Evolutionary conservation across 2,329 filamentous ascomycete species (phyloP).

Genomic region (Epichloe bromicola): DNA sequence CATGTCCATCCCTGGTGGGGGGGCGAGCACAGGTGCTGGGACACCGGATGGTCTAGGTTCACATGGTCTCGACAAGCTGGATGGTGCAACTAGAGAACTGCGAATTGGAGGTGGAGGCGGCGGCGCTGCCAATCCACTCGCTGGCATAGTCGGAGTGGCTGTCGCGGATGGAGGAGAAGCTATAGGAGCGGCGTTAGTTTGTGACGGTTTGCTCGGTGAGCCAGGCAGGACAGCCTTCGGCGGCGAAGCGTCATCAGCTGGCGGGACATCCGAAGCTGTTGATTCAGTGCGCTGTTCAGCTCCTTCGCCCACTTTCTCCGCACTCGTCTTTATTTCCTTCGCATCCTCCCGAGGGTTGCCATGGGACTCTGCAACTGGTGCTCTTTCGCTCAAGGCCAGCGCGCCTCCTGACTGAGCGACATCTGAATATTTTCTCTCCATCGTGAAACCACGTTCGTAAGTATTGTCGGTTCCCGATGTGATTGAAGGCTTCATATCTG

Average conservation of each 20-base stretch:
- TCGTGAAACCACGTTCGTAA: background rate
- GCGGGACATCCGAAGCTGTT: background rate
- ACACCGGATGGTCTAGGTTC: conserved; percentile 19
- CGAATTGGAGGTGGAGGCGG: conserved; percentile 7
- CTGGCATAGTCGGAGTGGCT: conserved; percentile 6
- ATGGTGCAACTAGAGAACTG: conserved; percentile 9
- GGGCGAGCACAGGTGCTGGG: conserved; percentile 25
- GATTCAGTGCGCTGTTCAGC: background rate
- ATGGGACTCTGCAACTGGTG: background rate
- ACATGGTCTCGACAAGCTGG: conserved; percentile 12
- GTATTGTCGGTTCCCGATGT: background rate
- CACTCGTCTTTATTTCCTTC: background rate
- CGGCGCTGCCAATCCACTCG: conserved; percentile 9
- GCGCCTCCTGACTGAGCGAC: no score
- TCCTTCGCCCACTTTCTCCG: background rate
- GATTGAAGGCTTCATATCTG: background rate
- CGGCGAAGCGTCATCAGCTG: background rate
- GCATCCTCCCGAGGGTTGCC: no score
- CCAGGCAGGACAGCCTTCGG: background rate
- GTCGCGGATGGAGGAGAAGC: conserved; percentile 11
- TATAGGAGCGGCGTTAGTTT: background rate
- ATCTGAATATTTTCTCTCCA: background rate
- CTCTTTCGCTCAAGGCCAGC: background rate
- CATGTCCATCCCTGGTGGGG: conserved; percentile 18
- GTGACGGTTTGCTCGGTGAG: background rate